Percentiles rank a stretch among this genome's conserved stretches.
Conservation (phyloP, 2,329 filamentous ascomycete species). For the Catunica adiposa region DNA sequence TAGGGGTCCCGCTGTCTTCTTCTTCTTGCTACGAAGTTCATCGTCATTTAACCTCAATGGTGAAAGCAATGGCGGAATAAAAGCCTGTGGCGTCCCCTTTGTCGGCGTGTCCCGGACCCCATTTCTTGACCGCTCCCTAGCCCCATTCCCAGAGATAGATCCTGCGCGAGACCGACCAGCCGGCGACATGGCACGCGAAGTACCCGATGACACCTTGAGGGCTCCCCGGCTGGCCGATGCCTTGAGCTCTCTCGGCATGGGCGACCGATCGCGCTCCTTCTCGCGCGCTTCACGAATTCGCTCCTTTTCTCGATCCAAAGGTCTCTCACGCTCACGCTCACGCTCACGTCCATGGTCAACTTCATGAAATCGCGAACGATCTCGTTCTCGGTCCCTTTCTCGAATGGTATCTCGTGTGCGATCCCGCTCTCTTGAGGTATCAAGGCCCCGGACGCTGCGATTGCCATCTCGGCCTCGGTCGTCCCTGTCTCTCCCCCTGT, state of each 20-base stretch:
- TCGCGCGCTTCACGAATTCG: background rate
- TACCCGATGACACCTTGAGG: conserved; percentile 19
- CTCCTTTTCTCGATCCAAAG: background rate
- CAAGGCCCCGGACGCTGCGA: background rate
- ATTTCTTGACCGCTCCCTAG: background rate
- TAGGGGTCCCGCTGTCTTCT: background rate
- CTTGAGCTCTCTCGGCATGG: conserved; percentile 6
- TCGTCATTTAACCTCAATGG: conserved; percentile 28
- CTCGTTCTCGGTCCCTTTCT: conserved; percentile 1
- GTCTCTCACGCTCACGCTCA: conserved; percentile 4
- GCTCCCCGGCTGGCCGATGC: conserved; percentile 24
- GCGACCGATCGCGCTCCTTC: conserved; percentile 7
- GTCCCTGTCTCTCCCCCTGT: conserved; percentile 1
- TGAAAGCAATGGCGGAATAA: conserved; percentile 36
- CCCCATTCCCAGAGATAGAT: conserved; percentile 28
- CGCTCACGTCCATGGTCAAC: conserved; percentile 7
- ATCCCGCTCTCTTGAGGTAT: conserved; percentile 2
- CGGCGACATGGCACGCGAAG: conserved; percentile 1
- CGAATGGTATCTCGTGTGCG: background rate
- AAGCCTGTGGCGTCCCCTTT: conserved; percentile 21
- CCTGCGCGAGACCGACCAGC: conserved; percentile 23
- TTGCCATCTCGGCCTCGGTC: background rate
- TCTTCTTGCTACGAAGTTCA: conserved; percentile 4
- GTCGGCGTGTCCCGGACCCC: conserved; percentile 4
- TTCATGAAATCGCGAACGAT: background rate